Base-by-base conservation (phyloP, 2,329 filamentous ascomycete genomes). In the Alternaria sp. region DNA sequence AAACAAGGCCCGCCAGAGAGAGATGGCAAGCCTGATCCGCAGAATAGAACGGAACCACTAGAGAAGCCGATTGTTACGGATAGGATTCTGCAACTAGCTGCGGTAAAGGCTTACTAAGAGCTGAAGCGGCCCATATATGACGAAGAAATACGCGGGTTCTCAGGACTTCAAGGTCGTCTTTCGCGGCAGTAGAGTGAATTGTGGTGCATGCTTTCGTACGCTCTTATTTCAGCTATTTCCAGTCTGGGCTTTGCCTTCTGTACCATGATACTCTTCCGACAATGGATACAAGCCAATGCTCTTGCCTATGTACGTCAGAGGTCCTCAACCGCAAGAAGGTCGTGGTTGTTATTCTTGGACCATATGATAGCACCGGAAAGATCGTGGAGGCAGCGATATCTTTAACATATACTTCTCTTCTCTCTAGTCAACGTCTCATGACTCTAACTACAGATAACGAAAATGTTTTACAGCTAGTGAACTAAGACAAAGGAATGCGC, bases 61-160 rank as follows among this genome's bases (percentile, higher is more conserved):
- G 63, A 74, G 62, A 72, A 70, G 58, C 70, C 69, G 4, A 30
- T 61, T 1, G 51, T 69, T 19, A 73, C 66, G 2, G 70, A 70
- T 23, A 40, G 46, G 13, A 28, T 74, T 10, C 44, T 61, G 23
- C 47, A 50, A 15, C 6, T 57, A 32, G 49, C 54, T n/a, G 57
- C 40, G 5, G 52, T 57, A 4, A 64, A 61, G 13, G 17, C 43
- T 10, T 56, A 60, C n/a, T 60, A 21, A 52, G 13, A 49, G n/a
- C 11, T 17, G 46, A 40, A 40, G 36, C n/a, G 36, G 36, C 1
- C 36, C 36, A 17, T 40, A 17, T 1, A 40, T 40, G 36, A 40
- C 1, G 36, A 40, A 40, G 15, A 2, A 40, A 40, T 40, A 17
- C n/a, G 36, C 36, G 2, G 1, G 4, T 10, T 40, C 8, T 10